Evolutionary conservation across 148 eudicot species (phyloP).

Genomic region (Amaranthus cruentus): DNA sequence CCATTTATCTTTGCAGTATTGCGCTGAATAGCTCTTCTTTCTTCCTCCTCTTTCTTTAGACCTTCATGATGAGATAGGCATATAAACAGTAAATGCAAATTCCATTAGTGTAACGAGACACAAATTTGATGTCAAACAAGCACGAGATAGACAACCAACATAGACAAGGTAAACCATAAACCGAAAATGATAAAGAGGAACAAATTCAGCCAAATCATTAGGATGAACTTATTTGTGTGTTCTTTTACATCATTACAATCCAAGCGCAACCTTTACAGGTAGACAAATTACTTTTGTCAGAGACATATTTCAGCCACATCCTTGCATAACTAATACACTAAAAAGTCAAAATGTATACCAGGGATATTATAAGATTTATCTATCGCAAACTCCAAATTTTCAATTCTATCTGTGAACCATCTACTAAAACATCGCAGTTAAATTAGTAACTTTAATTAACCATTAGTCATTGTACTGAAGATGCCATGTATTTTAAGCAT

Average conservation of each 20-base stretch:
- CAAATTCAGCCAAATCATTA: neutral
- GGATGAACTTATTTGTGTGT: neutral
- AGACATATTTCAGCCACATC: neutral
- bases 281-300: neutral
- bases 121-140: neutral
- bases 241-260: neutral
- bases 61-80: constrained; percentile 30
- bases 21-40: constrained; percentile 55
- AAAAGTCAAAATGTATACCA: neutral
- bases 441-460: neutral
- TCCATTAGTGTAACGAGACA: neutral
- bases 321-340: neutral
- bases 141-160: neutral
- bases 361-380: neutral
- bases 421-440: neutral
- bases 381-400: neutral
- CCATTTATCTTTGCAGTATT: constrained; percentile 37
- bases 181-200: neutral
- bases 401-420: neutral
- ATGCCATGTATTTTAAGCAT: neutral
- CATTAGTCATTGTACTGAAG: neutral
- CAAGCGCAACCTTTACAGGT: neutral
- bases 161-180: neutral
- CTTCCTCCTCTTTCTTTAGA: constrained; percentile 89
- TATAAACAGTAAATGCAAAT: neutral